Percentiles rank a stretch among this genome's conserved stretches.
These are phyloP conservation scores for Achaetomium macrosporum DNA, from an alignment of 2,329 filamentous ascomycete species.

Conservation along the genomic window DNA sequence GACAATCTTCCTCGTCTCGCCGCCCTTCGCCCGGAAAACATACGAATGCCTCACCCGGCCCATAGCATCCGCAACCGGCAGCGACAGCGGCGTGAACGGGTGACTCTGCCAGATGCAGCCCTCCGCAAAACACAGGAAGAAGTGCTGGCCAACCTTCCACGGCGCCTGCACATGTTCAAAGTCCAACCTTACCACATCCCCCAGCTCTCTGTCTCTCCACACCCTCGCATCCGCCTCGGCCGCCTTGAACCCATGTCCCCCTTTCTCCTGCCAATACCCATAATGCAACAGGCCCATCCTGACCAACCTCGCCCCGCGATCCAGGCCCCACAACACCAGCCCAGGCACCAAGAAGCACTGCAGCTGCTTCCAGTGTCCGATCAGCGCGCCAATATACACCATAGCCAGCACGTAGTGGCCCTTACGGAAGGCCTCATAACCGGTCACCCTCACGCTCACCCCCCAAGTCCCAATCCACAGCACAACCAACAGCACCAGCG, in stretches of 20 bases:
- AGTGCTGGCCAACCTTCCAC: constrained; percentile 66
- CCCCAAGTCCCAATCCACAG: constrained; percentile 55
- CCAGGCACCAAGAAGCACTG: constrained; percentile 64
- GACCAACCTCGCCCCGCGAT: constrained; percentile 53
- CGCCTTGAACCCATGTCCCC: constrained; percentile 48
- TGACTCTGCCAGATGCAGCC: constrained; percentile 67
- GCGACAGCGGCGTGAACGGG: constrained; percentile 60
- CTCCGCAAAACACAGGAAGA: constrained; percentile 62
- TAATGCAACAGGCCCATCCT: constrained; percentile 58
- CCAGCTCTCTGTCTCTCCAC: constrained; percentile 52
- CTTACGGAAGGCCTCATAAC: constrained; percentile 74
- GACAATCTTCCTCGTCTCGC: constrained; percentile 54
- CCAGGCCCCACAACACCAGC: constrained; percentile 58
- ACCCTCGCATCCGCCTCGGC: constrained; percentile 45
- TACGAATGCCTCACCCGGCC: constrained; percentile 47
- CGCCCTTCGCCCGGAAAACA: constrained; percentile 51
- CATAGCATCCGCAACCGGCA: constrained; percentile 37
- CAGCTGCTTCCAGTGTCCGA: constrained; percentile 66
- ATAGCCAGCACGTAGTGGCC: constrained; percentile 67
- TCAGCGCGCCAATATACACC: constrained; percentile 69
- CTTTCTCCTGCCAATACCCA: constrained; percentile 38
- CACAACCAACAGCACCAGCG: constrained; percentile 57
- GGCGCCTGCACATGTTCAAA: constrained; percentile 54
- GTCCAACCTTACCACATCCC: constrained; percentile 61
- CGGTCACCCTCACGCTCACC: constrained; percentile 55